Base-by-base conservation (phyloP, 257 asterid species). In the Catharanthus roseus region DNA sequence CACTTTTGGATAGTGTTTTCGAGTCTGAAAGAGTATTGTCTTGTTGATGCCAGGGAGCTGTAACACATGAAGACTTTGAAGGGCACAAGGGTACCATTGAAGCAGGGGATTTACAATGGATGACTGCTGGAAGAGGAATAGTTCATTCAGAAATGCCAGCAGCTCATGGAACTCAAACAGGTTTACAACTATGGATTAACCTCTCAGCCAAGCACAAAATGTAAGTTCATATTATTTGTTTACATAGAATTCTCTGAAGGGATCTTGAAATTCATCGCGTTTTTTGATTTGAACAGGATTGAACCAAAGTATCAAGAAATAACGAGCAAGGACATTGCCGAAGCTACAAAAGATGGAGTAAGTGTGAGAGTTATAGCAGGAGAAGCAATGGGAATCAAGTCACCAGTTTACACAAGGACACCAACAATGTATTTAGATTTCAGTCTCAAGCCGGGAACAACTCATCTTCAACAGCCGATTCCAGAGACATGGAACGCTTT, bases 101-200 rank as follows among this genome's bases (percentile, higher is more conserved):
- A 77, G 87, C 90, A 3, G 98, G 98, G 57, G 98, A 90, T 53
- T 50, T 93, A 64, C 98, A 93, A 69, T 93, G 98, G 98, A 89
- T 93, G 98, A 90, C 95, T 64, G 98, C 98, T 6, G 98, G 98
- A 28, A 85, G 88, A 78, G 98, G 98, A 29, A 90, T 93, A 44
- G 92, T 93, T 78, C 98, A 93, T 86, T 93, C 98, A 47, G 97
- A 90, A 82, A 86, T 89, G 93, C 96, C 97, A 77, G 89, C 95
- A 6, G 72, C 86, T 2, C 72, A 85, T 54, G 97, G 98, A 13
- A 90, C 96, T 76, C 89, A 88, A 68, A 83, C 78, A 65, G 97
- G 98, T 39, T 82, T 93, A 16, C 98, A 91, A 42, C 74, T 93
- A 62, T 93, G 98, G 98, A 86, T 93, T 33, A 93, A 93, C 36